These are phyloP conservation scores for Mucor saturninus DNA, from an alignment of 371 early-diverging fungal species.

Conservation along the genomic window DNA sequence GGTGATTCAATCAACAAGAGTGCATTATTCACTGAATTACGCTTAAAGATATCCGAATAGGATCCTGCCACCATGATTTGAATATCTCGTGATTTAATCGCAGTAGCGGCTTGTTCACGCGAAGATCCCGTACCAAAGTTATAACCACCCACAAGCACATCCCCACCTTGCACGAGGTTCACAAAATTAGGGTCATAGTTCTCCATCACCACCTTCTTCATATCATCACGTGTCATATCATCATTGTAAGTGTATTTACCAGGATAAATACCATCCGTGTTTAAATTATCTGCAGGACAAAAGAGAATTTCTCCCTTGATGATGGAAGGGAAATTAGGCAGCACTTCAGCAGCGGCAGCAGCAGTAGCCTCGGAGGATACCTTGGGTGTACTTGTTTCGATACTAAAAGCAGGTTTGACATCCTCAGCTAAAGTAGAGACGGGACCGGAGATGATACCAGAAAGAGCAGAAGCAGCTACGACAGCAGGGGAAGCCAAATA, in stretches of 20 bases:
- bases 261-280: slow-evolving; percentile 97
- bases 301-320: slow-evolving; percentile 85
- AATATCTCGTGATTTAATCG: slow-evolving; percentile 85
- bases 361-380: slow-evolving; percentile 12
- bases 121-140: slow-evolving; percentile 97
- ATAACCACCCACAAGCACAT: slow-evolving; percentile 88
- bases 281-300: slow-evolving; percentile 89
- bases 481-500: slow-evolving; percentile 94
- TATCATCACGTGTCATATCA: slow-evolving; percentile 83
- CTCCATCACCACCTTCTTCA: slow-evolving; percentile 95
- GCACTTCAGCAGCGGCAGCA: slow-evolving; percentile 33
- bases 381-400: slow-evolving; percentile 30
- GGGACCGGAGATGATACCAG: slow-evolving; percentile 82
- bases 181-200: slow-evolving; percentile 93
- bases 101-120: slow-evolving; percentile 97
- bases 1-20: slow-evolving; percentile 88
- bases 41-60: slow-evolving; percentile 94
- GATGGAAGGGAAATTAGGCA: slow-evolving; percentile 75
- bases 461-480: slow-evolving; percentile 88
- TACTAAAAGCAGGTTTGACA: slow-evolving; percentile 17
- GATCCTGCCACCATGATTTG: slow-evolving; percentile 86
- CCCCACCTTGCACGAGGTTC: slow-evolving; percentile 64
- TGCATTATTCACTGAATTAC: slow-evolving; percentile 97
- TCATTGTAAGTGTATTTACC: slow-evolving; percentile 90
- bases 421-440: neutral